Conservation (phyloP, 106 monocot genomes). For the Phalaenopsis aphrodite region DNA sequence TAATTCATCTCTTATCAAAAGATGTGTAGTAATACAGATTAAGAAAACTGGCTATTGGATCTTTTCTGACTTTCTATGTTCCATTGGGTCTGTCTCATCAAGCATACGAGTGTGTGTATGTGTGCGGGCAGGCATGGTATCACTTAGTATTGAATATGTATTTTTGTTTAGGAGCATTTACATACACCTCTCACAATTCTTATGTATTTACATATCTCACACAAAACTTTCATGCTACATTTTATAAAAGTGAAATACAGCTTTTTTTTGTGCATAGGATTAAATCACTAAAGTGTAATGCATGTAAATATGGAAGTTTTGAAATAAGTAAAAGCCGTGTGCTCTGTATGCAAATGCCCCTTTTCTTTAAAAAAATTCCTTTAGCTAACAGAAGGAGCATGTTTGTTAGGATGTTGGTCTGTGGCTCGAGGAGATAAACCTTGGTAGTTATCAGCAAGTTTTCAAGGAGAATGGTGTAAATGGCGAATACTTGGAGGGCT, state of each 20-base stretch:
- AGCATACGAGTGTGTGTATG: background rate
- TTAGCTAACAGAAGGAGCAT: background rate
- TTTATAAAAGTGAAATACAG: no score
- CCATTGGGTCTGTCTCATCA: background rate
- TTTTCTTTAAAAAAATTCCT: background rate
- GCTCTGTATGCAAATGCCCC: no score
- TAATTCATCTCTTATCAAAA: background rate
- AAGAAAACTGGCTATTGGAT: background rate
- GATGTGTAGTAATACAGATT: background rate
- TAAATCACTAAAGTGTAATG: no score
- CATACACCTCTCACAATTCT: no score
- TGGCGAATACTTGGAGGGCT: constrained; percentile 87
- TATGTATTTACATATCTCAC: no score
- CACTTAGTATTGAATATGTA: background rate
- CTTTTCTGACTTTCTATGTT: background rate
- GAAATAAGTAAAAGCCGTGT: no score
- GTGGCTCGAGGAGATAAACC: constrained; percentile 95
- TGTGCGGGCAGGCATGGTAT: background rate
- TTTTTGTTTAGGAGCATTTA: background rate
- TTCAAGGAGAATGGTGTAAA: constrained; percentile 89
- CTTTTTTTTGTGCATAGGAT: no score
- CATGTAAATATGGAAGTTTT: no score
- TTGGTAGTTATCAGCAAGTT: constrained; percentile 76
- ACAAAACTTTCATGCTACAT: no score
- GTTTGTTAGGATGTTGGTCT: constrained; percentile 85